Evolutionary conservation across 148 eudicot genomes (phyloP), one percentile per base, ranked within the genome.

Genomic region (Bassia scoparia): DNA sequence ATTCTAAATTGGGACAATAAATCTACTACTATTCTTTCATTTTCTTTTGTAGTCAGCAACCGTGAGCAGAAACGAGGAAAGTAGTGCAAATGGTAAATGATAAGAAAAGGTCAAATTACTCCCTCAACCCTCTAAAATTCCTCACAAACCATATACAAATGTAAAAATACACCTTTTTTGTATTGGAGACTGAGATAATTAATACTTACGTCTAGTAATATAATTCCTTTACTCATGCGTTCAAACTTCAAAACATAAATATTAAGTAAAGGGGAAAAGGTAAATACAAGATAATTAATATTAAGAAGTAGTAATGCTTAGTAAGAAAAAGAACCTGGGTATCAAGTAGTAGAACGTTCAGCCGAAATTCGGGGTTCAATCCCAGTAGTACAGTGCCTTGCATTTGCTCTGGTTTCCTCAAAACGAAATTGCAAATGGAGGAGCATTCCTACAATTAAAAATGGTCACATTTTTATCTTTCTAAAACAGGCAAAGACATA

Each of bases 311-410:
- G 26, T 43, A 43, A 24, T 58, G 18, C 2, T 43, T 29, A 31
- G 5, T 52, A 20, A 56, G 5, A 20, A 43, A 71, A 70, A n/a
- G 5, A 46, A 89, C 98, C 98, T 93, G 98, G 8, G 97, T 91
- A 82, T 94, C 98, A 67, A 94, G 98, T 75, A 94, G 96, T 66
- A 94, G 91, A 81, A 73, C 97, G 83, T 50, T 94, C 91, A 18
- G 95, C 73, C 34, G 98, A 78, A 79, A 91, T 80, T 68, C 98
- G 80, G 16, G 98, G 98, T 81, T 94, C 93, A 75, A 94, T 88
- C 54, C 98, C 98, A 72, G 74, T 66, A 35, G 96, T 89, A 74
- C 87, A 89, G 72, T 94, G 98, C 80, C 86, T 85, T 7, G 97
- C 97, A 84, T 80, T 87, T 33, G 88, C 93, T 76, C 86, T 85